Base-by-base conservation (phyloP, 2,329 filamentous ascomycete species). In the Aspergillus quadricinctus region DNA sequence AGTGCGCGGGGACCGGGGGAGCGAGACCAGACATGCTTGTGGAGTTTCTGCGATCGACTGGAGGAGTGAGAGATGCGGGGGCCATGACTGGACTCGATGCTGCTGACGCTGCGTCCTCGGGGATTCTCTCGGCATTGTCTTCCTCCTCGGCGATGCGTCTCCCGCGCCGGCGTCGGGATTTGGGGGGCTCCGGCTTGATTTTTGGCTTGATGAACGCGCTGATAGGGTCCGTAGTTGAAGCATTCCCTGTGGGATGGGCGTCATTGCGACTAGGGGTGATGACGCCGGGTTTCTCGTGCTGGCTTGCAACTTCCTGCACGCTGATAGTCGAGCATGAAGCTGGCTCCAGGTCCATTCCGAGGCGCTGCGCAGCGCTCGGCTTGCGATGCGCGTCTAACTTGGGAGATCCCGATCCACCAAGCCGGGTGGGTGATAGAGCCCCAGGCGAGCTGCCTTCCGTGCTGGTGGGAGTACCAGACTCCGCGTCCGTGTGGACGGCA, bases 201-300 rank as follows among this genome's bases (percentile, higher is more conserved):
- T 73, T 75, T 37, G 64, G 57, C 50, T 65, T 67, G 54, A 31
- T 50, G 28, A 57, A 48, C 11, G 53, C 55, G 54, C 58, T 41
- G 58, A 62, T 43, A 61, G 53, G 45, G 41, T 62, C 62, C 4
- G 64, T 54, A 25, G 58, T 62, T 45, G 65, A 43, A 55, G 52
- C 53, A 53, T 65, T 49, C 59, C 64, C 61, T 61, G 58, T 29
- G 53, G 52, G 48, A 49, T 57, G 48, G 55, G 61, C 50, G 52
- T 68, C 84, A 49, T 73, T 75, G 49, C 87, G 81, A 69, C 89
- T 91, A 5, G 90, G 90, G 19, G 90, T 92, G 66, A 92, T 86
- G 23, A 93, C 85, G 1, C 89, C 90, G 0, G 90, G 90, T 71
- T 89, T 92, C 74, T 93, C 90, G 70, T 82, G 90, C 48, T 92